These are phyloP conservation scores for Aspergillus incahuasiensis DNA, from an alignment of 495 filamentous ascomycete species.

Conservation along the genomic window DNA sequence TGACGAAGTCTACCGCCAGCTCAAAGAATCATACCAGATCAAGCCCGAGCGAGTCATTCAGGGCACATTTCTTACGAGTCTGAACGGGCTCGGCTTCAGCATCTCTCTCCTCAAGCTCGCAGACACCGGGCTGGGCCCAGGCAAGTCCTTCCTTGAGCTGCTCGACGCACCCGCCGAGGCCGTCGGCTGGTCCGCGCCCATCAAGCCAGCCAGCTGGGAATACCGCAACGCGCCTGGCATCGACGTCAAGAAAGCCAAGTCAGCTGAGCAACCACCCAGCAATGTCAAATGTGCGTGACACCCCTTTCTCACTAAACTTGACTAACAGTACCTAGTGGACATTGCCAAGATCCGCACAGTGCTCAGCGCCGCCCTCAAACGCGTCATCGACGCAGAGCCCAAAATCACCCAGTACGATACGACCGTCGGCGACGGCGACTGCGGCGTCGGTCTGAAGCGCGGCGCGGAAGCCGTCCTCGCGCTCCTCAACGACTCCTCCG, in stretches of 20 bases:
- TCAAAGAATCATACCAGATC: constrained; percentile 62
- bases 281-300: constrained; percentile 56
- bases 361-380: constrained; percentile 62
- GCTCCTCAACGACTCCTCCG: constrained; percentile 49
- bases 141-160: constrained; percentile 78
- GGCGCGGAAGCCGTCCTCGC: constrained; percentile 82
- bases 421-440: constrained; percentile 93
- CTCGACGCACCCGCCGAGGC: constrained; percentile 83
- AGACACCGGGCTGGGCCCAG: constrained; percentile 70
- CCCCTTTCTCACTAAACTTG: neutral
- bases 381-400: constrained; percentile 71
- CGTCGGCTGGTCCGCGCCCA: constrained; percentile 75
- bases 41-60: constrained; percentile 61
- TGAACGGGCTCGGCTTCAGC: constrained; percentile 92
- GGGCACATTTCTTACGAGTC: constrained; percentile 69
- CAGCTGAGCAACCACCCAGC: constrained; percentile 53
- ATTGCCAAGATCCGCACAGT: constrained; percentile 49
- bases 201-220: constrained; percentile 54
- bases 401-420: constrained; percentile 87
- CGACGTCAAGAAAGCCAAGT: constrained; percentile 52
- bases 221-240: constrained; percentile 37
- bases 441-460: constrained; percentile 82
- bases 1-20: constrained; percentile 77
- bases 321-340: constrained; percentile 53
- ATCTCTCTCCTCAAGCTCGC: constrained; percentile 76